These are phyloP conservation scores for Pseudocohnilembus persalinus DNA, from an alignment of 169 alveolate genomes.

Conservation along the genomic window DNA sequence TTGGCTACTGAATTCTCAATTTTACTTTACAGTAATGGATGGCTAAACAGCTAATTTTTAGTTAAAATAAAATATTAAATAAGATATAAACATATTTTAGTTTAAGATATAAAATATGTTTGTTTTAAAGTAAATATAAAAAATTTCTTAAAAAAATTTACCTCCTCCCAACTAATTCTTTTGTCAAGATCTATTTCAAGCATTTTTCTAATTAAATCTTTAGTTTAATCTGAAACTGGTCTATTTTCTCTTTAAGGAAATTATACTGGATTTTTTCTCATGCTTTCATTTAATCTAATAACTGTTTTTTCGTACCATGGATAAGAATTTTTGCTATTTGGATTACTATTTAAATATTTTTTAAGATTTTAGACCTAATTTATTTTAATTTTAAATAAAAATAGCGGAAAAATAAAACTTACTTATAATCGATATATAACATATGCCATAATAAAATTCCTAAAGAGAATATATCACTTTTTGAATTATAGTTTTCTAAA, in stretches of 20 bases:
- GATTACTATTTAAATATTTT: neutral
- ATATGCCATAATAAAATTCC: constrained; percentile 7
- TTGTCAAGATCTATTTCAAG: neutral
- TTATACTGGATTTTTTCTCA: constrained; percentile 1
- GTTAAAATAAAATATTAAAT: neutral
- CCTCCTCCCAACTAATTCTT: constrained; percentile 19
- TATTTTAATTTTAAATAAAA: too few relatives aligned
- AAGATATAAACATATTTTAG: too few relatives aligned
- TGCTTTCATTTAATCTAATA: neutral
- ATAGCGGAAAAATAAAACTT: neutral
- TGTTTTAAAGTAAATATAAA: too few relatives aligned
- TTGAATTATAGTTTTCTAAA: neutral
- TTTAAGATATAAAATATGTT: too few relatives aligned
- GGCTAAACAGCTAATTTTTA: neutral
- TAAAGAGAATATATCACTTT: constrained; percentile 19
- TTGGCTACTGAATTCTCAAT: neutral
- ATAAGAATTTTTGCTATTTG: neutral
- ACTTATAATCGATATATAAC: constrained; percentile 3
- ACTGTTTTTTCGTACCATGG: constrained; percentile 21
- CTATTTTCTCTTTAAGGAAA: constrained; percentile 1
- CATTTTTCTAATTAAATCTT: constrained; percentile 2
- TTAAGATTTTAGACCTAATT: neutral
- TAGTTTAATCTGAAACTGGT: neutral
- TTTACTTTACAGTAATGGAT: neutral
- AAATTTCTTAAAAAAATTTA: neutral